phyloP scores from a whole-genome alignment of 208 protist genomes.

The Crithidia sp. region DNA sequence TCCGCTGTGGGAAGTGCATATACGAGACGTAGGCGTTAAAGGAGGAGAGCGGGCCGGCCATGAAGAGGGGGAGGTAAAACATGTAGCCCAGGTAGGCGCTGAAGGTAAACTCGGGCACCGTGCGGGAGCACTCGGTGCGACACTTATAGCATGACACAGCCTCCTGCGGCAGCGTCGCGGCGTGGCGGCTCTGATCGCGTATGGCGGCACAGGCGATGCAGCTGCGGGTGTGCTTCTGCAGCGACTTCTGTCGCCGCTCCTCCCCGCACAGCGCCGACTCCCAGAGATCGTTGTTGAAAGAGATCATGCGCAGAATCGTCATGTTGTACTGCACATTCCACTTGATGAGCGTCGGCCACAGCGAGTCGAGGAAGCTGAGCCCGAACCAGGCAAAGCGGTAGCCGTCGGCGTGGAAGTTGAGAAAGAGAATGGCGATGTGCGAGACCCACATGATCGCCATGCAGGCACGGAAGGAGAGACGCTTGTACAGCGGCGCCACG shows the following conservation, averaged over 20 bases:
- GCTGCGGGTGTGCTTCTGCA: slow-evolving; percentile 31
- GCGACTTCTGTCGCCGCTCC: neutral
- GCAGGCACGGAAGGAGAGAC: slow-evolving; percentile 33
- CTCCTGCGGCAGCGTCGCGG: slow-evolving; percentile 14
- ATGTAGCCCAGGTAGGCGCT: slow-evolving; percentile 77
- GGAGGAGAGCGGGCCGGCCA: slow-evolving; percentile 84
- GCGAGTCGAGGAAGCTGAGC: slow-evolving; percentile 34
- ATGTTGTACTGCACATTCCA: slow-evolving; percentile 87
- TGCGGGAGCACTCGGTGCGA: slow-evolving; percentile 46
- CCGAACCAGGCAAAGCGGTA: slow-evolving; percentile 60
- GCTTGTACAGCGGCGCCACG: slow-evolving; percentile 45
- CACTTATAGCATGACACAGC: slow-evolving; percentile 53
- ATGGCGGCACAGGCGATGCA: slow-evolving; percentile 55
- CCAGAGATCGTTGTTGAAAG: slow-evolving; percentile 65
- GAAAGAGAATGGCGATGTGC: slow-evolving; percentile 54
- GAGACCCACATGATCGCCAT: slow-evolving; percentile 58
- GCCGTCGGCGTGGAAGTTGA: slow-evolving; percentile 38
- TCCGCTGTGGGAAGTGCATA: slow-evolving; percentile 53
- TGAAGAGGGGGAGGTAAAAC: slow-evolving; percentile 86
- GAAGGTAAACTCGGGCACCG: slow-evolving; percentile 62
- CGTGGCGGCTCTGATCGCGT: slow-evolving; percentile 29
- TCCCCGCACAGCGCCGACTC: slow-evolving; percentile 28
- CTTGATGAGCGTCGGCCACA: slow-evolving; percentile 28
- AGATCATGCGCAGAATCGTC: slow-evolving; percentile 62
- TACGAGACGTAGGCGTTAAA: slow-evolving; percentile 92